Conservation (phyloP, 495 filamentous ascomycete species). For the Tuber aestivum region DNA sequence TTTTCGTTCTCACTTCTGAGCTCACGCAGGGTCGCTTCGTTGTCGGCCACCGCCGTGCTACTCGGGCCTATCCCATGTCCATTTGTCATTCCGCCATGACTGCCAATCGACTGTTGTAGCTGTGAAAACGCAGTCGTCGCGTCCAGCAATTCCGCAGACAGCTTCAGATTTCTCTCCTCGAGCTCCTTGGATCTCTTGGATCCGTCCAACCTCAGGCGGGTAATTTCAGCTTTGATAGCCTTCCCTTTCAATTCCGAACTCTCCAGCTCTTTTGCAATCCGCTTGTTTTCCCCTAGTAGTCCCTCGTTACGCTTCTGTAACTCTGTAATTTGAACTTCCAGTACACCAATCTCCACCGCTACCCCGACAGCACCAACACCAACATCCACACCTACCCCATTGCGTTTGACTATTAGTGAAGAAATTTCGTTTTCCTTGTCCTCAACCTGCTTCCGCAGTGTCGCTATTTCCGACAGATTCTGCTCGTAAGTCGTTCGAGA, state of each 20-base stretch:
- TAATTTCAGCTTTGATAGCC: conserved; percentile 25
- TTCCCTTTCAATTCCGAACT: conserved; percentile 28
- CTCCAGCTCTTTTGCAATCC: conserved; percentile 20
- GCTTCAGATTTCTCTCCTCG: conserved; percentile 7
- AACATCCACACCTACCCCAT: conserved; percentile 4
- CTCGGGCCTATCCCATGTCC: conserved; percentile 3
- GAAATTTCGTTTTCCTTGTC: conserved; percentile 29
- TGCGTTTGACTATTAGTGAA: conserved; percentile 24
- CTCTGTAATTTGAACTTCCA: conserved; percentile 19
- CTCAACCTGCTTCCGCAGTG: conserved; percentile 22
- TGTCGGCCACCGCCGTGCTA: not conserved
- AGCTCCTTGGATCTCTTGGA: conserved; percentile 22
- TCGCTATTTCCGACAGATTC: conserved; percentile 15
- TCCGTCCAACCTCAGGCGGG: conserved; percentile 16
- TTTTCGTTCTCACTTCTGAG: conserved; percentile 28
- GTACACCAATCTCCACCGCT: conserved; percentile 25
- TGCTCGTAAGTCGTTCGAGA: conserved; percentile 30
- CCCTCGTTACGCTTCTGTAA: conserved; percentile 30
- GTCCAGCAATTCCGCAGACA: conserved; percentile 19
- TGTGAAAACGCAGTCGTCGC: conserved; percentile 10
- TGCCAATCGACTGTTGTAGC: conserved; percentile 22
- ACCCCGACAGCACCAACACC: conserved; percentile 9
- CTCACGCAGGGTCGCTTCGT: not conserved
- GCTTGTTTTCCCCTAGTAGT: conserved; percentile 20
- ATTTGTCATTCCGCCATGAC: not conserved